Percentiles rank a stretch among this genome's conserved stretches.
Evolutionary conservation across 2,329 filamentous ascomycete genomes (phyloP).

Genomic region (Thielaviopsis cerberus): DNA sequence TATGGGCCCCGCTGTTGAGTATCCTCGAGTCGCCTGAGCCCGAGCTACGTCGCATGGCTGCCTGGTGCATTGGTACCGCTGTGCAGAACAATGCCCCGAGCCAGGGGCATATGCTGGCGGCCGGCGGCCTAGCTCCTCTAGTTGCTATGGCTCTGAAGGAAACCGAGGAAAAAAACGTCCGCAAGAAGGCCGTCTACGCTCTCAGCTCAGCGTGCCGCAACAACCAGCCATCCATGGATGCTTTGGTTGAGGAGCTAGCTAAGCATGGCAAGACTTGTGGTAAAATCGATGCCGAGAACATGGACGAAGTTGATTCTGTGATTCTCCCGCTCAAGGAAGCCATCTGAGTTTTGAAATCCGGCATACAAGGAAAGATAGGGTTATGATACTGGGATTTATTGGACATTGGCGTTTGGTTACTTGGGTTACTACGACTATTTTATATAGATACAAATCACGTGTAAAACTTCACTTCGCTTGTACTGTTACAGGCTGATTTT

Average conservation of each 20-base stretch:
- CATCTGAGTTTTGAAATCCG: background rate
- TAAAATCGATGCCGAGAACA: slow-evolving; percentile 63
- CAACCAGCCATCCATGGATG: slow-evolving; percentile 66
- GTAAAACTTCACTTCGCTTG: background rate
- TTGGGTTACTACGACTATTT: slow-evolving; percentile 2
- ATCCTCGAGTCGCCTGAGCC: slow-evolving; percentile 49
- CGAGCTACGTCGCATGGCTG: slow-evolving; percentile 65
- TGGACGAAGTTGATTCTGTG: slow-evolving; percentile 66
- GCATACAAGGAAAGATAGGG: background rate
- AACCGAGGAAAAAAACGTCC: slow-evolving; percentile 42
- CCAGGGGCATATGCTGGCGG: slow-evolving; percentile 50
- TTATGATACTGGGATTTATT: slow-evolving; percentile 2
- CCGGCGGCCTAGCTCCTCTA: slow-evolving; percentile 52
- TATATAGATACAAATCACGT: background rate
- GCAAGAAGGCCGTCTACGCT: slow-evolving; percentile 78
- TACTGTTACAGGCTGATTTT: background rate
- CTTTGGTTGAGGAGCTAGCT: slow-evolving; percentile 41
- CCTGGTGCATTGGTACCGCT: slow-evolving; percentile 86
- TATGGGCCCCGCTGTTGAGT: slow-evolving; percentile 66
- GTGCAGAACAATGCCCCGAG: slow-evolving; percentile 86
- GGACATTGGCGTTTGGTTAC: slow-evolving; percentile 7
- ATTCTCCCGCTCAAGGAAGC: slow-evolving; percentile 38
- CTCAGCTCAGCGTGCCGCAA: slow-evolving; percentile 75
- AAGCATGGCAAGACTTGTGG: slow-evolving; percentile 35
- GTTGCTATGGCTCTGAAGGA: slow-evolving; percentile 43